phyloP scores from a whole-genome alignment of 768 basidiomycete genomes.

The Rhodotorula sphaerocarpa region DNA sequence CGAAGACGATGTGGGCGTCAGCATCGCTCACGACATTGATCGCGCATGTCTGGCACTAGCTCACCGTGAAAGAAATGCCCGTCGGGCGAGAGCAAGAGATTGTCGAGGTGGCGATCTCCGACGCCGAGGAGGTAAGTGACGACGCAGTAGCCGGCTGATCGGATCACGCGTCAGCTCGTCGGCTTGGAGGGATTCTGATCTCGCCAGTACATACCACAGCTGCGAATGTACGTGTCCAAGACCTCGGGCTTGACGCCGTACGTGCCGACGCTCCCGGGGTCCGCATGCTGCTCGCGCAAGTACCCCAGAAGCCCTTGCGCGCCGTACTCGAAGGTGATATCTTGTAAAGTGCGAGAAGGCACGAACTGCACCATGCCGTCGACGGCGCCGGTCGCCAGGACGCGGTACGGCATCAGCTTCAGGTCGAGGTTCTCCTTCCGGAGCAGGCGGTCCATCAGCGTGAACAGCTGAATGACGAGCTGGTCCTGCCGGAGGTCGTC shows the following conservation, averaged over 20 bases:
- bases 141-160: conserved; percentile 87
- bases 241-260: conserved; percentile 90
- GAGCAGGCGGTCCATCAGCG: conserved; percentile 87
- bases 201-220: conserved; percentile 84
- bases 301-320: conserved; percentile 76
- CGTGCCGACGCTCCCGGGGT: conserved; percentile 88
- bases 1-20: background rate
- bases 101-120: conserved; percentile 93
- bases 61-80: conserved; percentile 96
- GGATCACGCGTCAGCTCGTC: conserved; percentile 1
- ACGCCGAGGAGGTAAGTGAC: conserved; percentile 93
- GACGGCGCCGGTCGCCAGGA: conserved; percentile 78
- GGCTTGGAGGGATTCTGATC: no score
- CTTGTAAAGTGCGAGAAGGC: conserved; percentile 87
- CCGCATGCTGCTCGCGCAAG: conserved; percentile 72
- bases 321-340: conserved; percentile 73
- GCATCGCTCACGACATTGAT: background rate
- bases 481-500: conserved; percentile 99
- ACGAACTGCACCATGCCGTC: conserved; percentile 98
- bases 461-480: conserved; percentile 95
- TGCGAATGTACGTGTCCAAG: conserved; percentile 90
- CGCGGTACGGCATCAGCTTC: conserved; percentile 81
- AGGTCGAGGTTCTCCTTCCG: conserved; percentile 92
- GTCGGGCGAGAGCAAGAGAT: conserved; percentile 82
- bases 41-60: conserved; percentile 18